Evolutionary conservation across 2,329 filamentous ascomycete species (phyloP), one percentile per base, ranked within the genome.

Genomic region (Penicillium verrucosum): DNA sequence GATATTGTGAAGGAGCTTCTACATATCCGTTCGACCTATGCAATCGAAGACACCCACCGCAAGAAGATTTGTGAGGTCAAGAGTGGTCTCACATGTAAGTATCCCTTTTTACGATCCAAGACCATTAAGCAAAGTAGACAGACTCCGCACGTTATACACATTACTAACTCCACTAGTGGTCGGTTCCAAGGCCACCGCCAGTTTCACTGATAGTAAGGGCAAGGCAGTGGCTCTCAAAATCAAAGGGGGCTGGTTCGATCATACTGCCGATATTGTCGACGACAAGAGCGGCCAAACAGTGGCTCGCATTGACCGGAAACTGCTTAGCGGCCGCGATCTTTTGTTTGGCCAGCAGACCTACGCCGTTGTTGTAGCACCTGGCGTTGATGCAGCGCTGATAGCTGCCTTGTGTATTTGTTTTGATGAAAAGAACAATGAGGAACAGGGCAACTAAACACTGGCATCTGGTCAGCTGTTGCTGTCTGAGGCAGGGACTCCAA

Each of bases 341-440:
- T 68, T 88, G 25, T 81, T 80, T 40, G 82, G 80, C 10, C 80
- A 86, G 73, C 85, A 89, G 73, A 87, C 85, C 4, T 90, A 90
- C 62, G 81, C 78, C 1, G 78, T 90, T 5, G 79, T 78, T 0
- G 79, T 89, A 6, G 85, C 85, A 1, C 84, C 86, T 0, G 82
- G 82, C 16, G 83, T 88, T 7, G 87, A 90, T 65, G 79, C 88
- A 72, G 81, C 84, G 4, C 66, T 89, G 45, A 81, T 89, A 61
- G 83, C 80, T 0, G 87, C 86, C 11, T 75, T 89, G 65, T 89
- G 85, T 67, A 85, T 90, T 51, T 85, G 82, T 58, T 74, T 89
- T 58, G 87, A 89, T 61, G 86, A 89, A 78, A 82, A 81, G 75
- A 82, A 86, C 56, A 82, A 85, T 46, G 79, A 83, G n/a, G 44